phyloP scores from a whole-genome alignment of 2,329 filamentous ascomycete genomes.

The Alternaria triticimaculans region DNA sequence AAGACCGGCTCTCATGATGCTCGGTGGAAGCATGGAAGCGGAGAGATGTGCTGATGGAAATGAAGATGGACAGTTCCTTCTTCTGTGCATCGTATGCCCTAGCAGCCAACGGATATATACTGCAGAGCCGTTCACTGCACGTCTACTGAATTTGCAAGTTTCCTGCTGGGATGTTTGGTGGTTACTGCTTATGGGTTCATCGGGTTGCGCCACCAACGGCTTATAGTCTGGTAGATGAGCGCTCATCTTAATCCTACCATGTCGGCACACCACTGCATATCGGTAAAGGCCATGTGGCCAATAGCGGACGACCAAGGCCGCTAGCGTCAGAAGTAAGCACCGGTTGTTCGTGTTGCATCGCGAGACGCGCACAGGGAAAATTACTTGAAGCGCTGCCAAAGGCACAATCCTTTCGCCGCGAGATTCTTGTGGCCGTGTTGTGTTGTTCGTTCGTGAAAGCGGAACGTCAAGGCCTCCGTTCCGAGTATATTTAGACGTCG shows the following conservation, averaged over 20 bases:
- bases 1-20: background rate
- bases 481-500: background rate
- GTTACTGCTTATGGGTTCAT: background rate
- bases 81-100: background rate
- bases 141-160: background rate
- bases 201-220: background rate
- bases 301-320: background rate
- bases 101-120: background rate
- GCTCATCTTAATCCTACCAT: background rate
- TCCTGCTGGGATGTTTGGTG: background rate
- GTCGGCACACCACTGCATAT: conserved; percentile 1
- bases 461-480: background rate
- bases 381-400: background rate
- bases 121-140: background rate
- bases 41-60: background rate
- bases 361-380: background rate
- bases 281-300: background rate
- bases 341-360: background rate
- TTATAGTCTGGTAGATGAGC: background rate
- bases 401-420: background rate
- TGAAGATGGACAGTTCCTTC: background rate
- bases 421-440: background rate
- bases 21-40: background rate
- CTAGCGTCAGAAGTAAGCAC: conserved; percentile 5
- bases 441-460: background rate